Evolutionary conservation across 495 filamentous ascomycete genomes (phyloP).

Genomic region (Clohesyomyces aquaticus): DNA sequence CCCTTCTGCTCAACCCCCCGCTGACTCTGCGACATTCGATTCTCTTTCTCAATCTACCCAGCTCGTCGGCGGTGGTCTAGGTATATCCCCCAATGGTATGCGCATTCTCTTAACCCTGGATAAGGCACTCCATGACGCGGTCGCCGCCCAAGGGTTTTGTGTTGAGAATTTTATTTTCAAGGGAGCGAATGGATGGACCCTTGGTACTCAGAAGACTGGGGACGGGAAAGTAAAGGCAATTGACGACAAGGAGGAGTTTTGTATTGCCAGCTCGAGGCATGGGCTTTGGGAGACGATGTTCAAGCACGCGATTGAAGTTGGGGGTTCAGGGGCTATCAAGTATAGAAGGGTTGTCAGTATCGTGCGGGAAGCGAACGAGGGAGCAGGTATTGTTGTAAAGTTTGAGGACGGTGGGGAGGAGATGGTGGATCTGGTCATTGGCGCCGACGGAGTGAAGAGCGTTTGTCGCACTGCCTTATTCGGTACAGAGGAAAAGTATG

Average conservation of each 20-base stretch:
- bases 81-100: constrained; percentile 57
- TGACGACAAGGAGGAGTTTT: constrained; percentile 22
- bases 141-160: constrained; percentile 48
- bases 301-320: constrained; percentile 27
- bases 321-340: constrained; percentile 25
- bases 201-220: constrained; percentile 23
- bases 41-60: constrained; percentile 42
- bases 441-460: constrained; percentile 64
- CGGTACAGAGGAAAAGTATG: constrained; percentile 45
- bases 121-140: constrained; percentile 46
- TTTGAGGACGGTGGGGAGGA: constrained; percentile 42
- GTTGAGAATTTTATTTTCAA: constrained; percentile 48
- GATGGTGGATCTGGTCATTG: constrained; percentile 60
- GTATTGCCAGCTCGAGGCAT: constrained; percentile 25
- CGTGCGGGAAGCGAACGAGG: constrained; percentile 1
- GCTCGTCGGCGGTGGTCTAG: constrained; percentile 57
- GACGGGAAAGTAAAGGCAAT: constrained; percentile 12
- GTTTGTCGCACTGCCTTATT: constrained; percentile 53
- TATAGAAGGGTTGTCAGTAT: constrained; percentile 31
- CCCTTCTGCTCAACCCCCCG: constrained; percentile 18
- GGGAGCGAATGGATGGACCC: constrained; percentile 47
- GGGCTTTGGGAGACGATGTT: constrained; percentile 35
- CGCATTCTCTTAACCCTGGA: constrained; percentile 52
- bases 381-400: constrained; percentile 39
- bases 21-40: background rate